phyloP scores from a whole-genome alignment of 2,329 filamentous ascomycete genomes.

The Fusarium sp. region DNA sequence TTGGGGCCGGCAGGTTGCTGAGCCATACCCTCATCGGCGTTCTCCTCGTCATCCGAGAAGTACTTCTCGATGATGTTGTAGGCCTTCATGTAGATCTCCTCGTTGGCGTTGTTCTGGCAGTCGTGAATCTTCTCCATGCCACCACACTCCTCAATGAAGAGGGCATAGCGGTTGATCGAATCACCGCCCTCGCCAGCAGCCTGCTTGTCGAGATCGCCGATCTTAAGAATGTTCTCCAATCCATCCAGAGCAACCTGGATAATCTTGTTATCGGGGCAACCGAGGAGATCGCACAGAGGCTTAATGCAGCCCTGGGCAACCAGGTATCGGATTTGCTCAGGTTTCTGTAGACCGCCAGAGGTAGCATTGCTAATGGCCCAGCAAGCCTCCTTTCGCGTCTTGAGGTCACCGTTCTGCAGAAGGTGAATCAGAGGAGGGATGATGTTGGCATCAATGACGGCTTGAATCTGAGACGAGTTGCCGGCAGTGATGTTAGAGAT shows the following conservation, averaged over 20 bases:
- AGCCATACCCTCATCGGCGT: constrained; percentile 85
- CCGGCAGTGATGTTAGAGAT: constrained; percentile 99
- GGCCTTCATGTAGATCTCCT: constrained; percentile 99
- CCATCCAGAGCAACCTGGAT: constrained; percentile 98
- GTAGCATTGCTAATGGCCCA: constrained; percentile 99
- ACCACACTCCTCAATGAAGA: constrained; percentile 98
- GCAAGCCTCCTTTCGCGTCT: constrained; percentile 99
- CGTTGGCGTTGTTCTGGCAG: constrained; percentile 99
- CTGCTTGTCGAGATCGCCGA: constrained; percentile 98
- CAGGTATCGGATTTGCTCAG: constrained; percentile 97
- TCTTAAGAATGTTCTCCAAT: constrained; percentile 99
- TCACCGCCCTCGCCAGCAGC: constrained; percentile 81
- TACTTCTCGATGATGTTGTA: constrained; percentile 99
- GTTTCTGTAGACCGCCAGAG: constrained; percentile 97
- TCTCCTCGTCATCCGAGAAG: constrained; percentile 98
- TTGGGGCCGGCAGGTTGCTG: constrained; percentile 76
- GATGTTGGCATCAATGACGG: constrained; percentile 96
- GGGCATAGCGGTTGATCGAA: constrained; percentile 93
- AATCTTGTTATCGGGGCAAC: constrained; percentile 99
- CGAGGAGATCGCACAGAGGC: constrained; percentile 93
- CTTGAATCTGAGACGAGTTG: constrained; percentile 97
- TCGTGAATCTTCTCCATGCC: constrained; percentile 99
- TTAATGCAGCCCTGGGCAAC: constrained; percentile 96
- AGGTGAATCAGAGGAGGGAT: constrained; percentile 97
- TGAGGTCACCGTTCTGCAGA: constrained; percentile 96